Percentiles rank a stretch among this genome's conserved stretches.
phyloP scores from a whole-genome alignment of 108 stramenopile genomes.

The Nitzschia sp. region DNA sequence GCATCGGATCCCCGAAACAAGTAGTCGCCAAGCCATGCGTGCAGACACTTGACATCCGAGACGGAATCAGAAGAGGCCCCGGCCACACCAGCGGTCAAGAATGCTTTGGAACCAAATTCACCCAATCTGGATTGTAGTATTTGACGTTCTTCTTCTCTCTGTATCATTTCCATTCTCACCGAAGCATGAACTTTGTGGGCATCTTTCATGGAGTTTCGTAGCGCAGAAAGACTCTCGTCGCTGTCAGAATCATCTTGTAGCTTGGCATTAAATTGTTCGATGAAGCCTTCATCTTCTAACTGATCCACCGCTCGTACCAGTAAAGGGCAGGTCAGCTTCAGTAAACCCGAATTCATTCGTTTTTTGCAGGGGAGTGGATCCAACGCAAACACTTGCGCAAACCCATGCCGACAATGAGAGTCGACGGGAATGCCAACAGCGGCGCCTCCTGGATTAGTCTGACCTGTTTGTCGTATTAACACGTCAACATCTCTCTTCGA shows the following conservation, averaged over 20 bases:
- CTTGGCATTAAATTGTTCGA: slow-evolving; percentile 19
- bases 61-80: slow-evolving; percentile 23
- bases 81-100: slow-evolving; percentile 37
- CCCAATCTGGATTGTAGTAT: slow-evolving; percentile 30
- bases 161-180: slow-evolving; percentile 18
- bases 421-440: slow-evolving; percentile 33
- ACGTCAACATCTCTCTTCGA: slow-evolving; percentile 18
- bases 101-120: slow-evolving; percentile 24
- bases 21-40: slow-evolving; percentile 48
- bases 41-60: slow-evolving; percentile 42
- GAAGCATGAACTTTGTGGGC: slow-evolving; percentile 33
- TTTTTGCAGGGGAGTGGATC: slow-evolving; percentile 32
- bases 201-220: slow-evolving; percentile 6
- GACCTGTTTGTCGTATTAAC: slow-evolving; percentile 33
- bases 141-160: background rate
- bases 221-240: background rate
- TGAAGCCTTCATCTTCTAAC: slow-evolving; percentile 45
- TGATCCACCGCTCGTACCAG: slow-evolving; percentile 32
- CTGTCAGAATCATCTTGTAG: background rate
- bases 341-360: slow-evolving; percentile 40
- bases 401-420: slow-evolving; percentile 36
- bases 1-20: slow-evolving; percentile 29
- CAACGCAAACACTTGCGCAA: slow-evolving; percentile 39
- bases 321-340: slow-evolving; percentile 44
- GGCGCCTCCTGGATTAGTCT: slow-evolving; percentile 24